Evolutionary conservation across 306 rosid genomes (phyloP), one percentile per base, ranked within the genome.

Genomic region (Inga oerstediana): DNA sequence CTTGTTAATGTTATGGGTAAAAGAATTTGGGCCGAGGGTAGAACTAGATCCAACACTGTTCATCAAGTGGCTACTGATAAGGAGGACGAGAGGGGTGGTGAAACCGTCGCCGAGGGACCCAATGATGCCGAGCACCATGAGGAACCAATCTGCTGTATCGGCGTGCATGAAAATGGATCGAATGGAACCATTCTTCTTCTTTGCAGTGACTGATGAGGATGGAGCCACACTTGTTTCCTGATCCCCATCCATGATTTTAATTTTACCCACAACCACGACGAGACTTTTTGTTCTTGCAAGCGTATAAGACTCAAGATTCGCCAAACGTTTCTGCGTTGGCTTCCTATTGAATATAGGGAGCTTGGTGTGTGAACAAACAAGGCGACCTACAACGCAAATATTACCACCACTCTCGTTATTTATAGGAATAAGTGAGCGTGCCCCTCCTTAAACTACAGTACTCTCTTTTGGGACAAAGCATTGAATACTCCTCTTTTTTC

Each of bases 101-200:
- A 88, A 68, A 15, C 97, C 97, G 41, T 92, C 97, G 1, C 93
- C 89, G 10, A 92, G 27, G 11, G 94, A 59, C 70, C 97, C 97
- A 37, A 89, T 3, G 37, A 88, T 14, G 1, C 94, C 97, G 0
- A 92, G 54, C 22, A 46, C 5, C 97, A 92, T 92, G 52, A 90
- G 49, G 58, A 81, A 69, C 74, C 45, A 83, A 77, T 92, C 97
- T 7, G 51, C 77, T 13, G 65, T 44, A 76, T 92, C 96, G 22
- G 93, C 93, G 64, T 92, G 93, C 88, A 88, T 88, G 88, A 92
- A 88, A 82, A 92, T 86, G 32, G 92, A 87, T 72, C 86, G 45
- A 3, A 86, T 3, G 7, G 91, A 82, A 75, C 88, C 84, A 22
- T 70, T 59, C 10, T 41, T 87, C 82, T 68, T 86, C 78, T 64